Conservation (phyloP, 2,329 filamentous ascomycete species). For the Balansia obtecta region DNA sequence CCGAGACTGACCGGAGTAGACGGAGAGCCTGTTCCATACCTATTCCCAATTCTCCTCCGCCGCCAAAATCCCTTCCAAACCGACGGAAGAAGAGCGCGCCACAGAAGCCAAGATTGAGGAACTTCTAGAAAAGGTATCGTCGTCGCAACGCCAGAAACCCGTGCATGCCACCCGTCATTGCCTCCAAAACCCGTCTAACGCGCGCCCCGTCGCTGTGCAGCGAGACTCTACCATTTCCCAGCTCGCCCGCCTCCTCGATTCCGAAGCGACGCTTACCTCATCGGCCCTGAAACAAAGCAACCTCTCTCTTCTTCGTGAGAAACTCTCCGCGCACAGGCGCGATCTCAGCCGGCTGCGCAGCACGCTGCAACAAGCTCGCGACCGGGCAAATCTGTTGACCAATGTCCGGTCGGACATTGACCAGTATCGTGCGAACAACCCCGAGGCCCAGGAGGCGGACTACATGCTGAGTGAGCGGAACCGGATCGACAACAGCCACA, state of each 20-base stretch:
- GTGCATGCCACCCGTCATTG: neutral
- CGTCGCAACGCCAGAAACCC: neutral
- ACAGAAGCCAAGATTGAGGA: conserved; percentile 76
- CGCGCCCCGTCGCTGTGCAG: conserved; percentile 29
- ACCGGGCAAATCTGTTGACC: conserved; percentile 79
- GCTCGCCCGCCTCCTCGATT: conserved; percentile 81
- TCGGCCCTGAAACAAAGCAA: conserved; percentile 98
- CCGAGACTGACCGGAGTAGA: conserved; percentile 38
- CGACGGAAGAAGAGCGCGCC: conserved; percentile 70
- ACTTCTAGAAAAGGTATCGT: conserved; percentile 56
- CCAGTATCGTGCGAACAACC: conserved; percentile 73
- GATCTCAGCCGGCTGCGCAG: conserved; percentile 67
- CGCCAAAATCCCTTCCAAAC: conserved; percentile 66
- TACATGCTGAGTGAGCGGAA: conserved; percentile 91
- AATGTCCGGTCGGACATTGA: conserved; percentile 89
- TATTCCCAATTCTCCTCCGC: conserved; percentile 87
- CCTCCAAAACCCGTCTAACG: neutral
- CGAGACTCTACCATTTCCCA: conserved; percentile 72
- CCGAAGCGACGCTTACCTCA: conserved; percentile 72
- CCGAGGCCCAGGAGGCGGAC: conserved; percentile 74
- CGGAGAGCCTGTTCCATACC: conserved; percentile 67
- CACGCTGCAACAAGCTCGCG: conserved; percentile 63
- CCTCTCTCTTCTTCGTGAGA: conserved; percentile 78
- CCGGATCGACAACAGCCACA: conserved; percentile 80
- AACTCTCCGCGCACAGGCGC: conserved; percentile 73